Conservation (phyloP, 1,284 basidiomycete species). For the Golubevia sp. region DNA sequence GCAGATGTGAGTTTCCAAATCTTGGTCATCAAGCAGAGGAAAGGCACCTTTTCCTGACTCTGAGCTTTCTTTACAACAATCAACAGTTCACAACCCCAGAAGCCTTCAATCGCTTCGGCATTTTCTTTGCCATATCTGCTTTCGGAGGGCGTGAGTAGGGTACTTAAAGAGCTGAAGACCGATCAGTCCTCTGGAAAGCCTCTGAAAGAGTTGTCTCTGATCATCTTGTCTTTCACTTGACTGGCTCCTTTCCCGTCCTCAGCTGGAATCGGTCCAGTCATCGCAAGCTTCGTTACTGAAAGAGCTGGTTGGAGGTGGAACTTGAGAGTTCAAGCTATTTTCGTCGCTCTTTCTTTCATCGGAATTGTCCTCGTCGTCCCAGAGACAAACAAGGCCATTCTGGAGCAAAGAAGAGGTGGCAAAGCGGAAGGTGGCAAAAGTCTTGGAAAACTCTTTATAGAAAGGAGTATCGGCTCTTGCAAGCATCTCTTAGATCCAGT, state of each 20-base stretch:
- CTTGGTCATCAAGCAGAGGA: background rate
- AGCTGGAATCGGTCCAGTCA: constrained; percentile 1
- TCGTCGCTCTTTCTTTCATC: constrained; percentile 19
- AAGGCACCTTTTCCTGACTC: background rate
- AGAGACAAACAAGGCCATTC: constrained; percentile 21
- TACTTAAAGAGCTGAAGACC: too few species aligned
- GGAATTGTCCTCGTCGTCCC: constrained; percentile 22
- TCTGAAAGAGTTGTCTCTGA: background rate
- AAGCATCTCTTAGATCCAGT: constrained; percentile 15
- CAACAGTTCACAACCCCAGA: constrained; percentile 7
- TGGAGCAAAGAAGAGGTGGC: background rate
- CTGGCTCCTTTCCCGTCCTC: background rate
- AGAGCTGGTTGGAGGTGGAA: constrained; percentile 30
- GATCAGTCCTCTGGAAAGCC: background rate
- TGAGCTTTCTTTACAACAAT: background rate
- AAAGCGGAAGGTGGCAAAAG: background rate
- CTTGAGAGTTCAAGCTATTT: constrained; percentile 28
- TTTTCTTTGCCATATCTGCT: constrained; percentile 18
- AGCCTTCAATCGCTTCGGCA: constrained; percentile 22
- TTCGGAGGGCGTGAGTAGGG: constrained; percentile 13
- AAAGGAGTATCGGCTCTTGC: background rate
- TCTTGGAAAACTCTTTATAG: constrained; percentile 5
- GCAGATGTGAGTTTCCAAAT: constrained; percentile 17
- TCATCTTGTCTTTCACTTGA: background rate
- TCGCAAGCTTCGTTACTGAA: constrained; percentile 24